Evolutionary conservation across 768 basidiomycete genomes (phyloP), one percentile per base, ranked within the genome.

Genomic region (Boletus speciosus): DNA sequence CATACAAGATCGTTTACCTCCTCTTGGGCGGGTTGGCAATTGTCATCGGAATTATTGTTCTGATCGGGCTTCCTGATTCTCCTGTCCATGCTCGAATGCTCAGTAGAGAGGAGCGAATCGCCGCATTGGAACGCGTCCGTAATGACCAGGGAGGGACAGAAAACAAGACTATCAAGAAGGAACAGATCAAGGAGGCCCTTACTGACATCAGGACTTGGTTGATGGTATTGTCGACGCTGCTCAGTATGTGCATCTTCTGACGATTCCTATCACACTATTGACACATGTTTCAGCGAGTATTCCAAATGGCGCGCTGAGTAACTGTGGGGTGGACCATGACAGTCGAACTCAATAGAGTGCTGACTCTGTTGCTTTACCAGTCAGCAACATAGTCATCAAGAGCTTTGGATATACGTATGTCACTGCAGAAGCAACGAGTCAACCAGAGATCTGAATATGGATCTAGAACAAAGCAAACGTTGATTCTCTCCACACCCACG

Each of bases 61-160:
- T 86, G 9, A 69, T 86, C 9, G 83, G 77, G 79, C 72, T 86
- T 15, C 84, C 85, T 0, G 84, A 86, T 62, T 84, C 84, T 0
- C 85, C 84, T 5, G 81, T 85, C 4, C 78, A 81, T 57, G 84
- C 85, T 2, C 67, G 61, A 5, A 76, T 82, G 61, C 71, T 86
- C 15, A 81, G 77, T 0, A 74, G 72, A 49, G 80, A 84, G 60
- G 84, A 87, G 57, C 75, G 82, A 5, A 76, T 85, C 42, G 82
- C 84, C 38, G 82, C 76, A 3, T 66, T 86, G 35, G 85, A 86
- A 63, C 78, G 85, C 39, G 82, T 87, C 10, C 80, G 82, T n/a
- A 76, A 84, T 55, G 83, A 85, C 56, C 79, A 83, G 56, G 81
- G 82, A 40, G 86, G 85, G 1, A 84, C 79, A 1, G 76, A 78